A percentile compares a stretch with the other conserved stretches of the same genome.
phyloP scores from a whole-genome alignment of 345 rosid species.

The Lepidium didymum region DNA sequence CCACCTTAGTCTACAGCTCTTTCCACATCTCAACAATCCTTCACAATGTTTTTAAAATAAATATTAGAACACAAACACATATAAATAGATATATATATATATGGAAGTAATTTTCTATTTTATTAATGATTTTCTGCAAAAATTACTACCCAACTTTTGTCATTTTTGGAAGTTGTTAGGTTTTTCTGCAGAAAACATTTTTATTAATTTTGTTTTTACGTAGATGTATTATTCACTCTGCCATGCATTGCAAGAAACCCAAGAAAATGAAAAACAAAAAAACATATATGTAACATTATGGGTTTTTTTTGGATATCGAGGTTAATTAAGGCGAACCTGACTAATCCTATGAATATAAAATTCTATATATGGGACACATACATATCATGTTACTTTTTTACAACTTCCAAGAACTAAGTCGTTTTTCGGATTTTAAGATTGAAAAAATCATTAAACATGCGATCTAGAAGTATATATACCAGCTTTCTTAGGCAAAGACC shows the following conservation, averaged over 20 bases:
- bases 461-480: constrained; percentile 30
- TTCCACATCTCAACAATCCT: constrained; percentile 86
- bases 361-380: too few species aligned
- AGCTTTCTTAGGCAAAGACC: constrained; percentile 80
- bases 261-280: neutral
- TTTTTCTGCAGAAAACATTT: too few species aligned
- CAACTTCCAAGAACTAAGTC: neutral
- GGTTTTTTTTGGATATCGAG: neutral
- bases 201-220: neutral
- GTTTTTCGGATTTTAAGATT: neutral
- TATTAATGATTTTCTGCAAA: too few species aligned
- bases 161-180: too few species aligned
- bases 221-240: neutral
- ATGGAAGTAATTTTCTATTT: neutral
- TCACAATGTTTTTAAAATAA: neutral
- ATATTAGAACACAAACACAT: neutral
- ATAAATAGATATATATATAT: neutral
- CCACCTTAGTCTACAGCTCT: constrained; percentile 96
- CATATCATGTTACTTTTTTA: too few species aligned
- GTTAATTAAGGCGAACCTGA: neutral
- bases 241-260: neutral
- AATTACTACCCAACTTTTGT: too few species aligned
- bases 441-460: neutral
- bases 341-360: too few species aligned
- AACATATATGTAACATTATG: neutral